Base-by-base conservation (phyloP, 2,329 filamentous ascomycete genomes). In the Xylaria hypoxylon region DNA sequence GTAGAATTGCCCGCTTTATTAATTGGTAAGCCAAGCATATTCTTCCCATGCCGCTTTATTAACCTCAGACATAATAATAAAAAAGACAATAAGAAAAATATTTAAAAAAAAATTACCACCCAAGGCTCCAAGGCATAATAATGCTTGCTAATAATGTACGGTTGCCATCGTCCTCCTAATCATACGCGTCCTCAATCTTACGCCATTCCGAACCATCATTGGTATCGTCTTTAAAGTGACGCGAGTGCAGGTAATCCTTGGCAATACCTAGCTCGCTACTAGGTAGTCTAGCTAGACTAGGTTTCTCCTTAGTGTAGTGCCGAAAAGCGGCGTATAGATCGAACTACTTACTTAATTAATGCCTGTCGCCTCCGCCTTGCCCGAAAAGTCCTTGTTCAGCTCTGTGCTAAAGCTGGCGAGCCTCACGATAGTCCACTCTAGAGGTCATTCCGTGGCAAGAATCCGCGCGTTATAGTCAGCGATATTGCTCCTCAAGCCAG, bases 181-280 rank as follows among this genome's bases (percentile, higher is more conserved):
- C 33, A 40, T 56, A 50, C 28, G 47, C 17, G 47, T 24, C 35
- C 47, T 35, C 24, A 24, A 48, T 66, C 59, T 62, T 50, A 55
- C 59, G 48, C 64, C 64, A 55, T 58, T 53, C 52, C 52, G 35
- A 24, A 26, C 51, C 51, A 58, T 65, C 44, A 51, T 28, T 17
- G 17, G 33, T 28, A 42, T 53, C 60, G 17, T 51, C 44, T 45
- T 44, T 31, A 40, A 8, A 42, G 42, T 42, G 44, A 63, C 28
- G 60, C 57, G 44, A 62, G 57, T 48, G 50, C 35, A 52, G 17
- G 56, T 60, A 60, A 64, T 59, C 57, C 62, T 65, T 65, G 62
- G 56, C 62, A 47, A 42, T n/a, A 22, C 19, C 56, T 28, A 31
- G 38, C 45, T 38, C 31, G 44, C 63, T 47, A 48, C 42, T 50